Percentiles rank a stretch among this genome's conserved stretches.
phyloP scores from a whole-genome alignment of 2,329 filamentous ascomycete genomes.

The Stachybotrys echinatus region DNA sequence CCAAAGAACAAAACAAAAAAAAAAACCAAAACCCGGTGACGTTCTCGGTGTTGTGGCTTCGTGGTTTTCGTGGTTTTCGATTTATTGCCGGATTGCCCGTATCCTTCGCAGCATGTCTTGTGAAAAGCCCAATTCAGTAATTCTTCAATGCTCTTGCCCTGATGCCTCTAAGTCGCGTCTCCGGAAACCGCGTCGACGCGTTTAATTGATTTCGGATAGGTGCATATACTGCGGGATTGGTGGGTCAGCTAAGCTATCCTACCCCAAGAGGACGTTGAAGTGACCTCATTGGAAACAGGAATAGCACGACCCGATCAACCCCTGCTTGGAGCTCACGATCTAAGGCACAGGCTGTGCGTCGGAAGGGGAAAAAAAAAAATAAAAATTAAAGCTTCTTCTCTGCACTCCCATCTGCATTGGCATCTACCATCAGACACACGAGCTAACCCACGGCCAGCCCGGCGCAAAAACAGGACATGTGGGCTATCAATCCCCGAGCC shows the following conservation, averaged over 20 bases:
- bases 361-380: too few species aligned
- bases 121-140: not conserved
- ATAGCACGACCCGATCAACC: not conserved
- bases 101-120: not conserved
- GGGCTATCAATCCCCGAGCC: conserved; percentile 16
- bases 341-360: too few species aligned
- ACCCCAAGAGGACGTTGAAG: conserved; percentile 5
- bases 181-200: conserved; percentile 30
- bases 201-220: conserved; percentile 28
- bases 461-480: too few species aligned
- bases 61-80: too few species aligned
- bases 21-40: too few species aligned
- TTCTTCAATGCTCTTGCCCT: not conserved
- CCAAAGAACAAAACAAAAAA: too few species aligned
- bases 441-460: too few species aligned
- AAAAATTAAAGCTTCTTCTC: too few species aligned
- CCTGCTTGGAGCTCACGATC: not conserved
- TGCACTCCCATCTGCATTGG: too few species aligned
- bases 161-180: not conserved
- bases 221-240: conserved; percentile 15
- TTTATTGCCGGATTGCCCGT: too few species aligned
- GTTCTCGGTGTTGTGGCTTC: conserved; percentile 1
- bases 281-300: conserved; percentile 23
- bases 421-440: too few species aligned
- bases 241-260: too few species aligned